Base-by-base conservation (phyloP, 1,284 basidiomycete species). In the Vanrija pseudolonga region DNA sequence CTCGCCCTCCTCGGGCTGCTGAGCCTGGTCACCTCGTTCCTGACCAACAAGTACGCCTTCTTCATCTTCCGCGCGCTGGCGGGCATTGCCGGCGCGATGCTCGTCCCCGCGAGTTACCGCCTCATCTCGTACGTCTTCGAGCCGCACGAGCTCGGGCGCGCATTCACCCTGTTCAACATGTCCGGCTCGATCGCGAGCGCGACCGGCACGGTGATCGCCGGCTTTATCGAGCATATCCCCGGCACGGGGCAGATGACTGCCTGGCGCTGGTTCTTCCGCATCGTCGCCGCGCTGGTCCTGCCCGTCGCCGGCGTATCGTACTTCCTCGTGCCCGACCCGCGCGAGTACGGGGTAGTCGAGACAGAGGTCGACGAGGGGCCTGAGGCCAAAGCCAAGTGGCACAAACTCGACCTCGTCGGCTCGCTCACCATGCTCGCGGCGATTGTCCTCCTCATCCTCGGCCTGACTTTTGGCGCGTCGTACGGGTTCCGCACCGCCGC, bases 191-290 rank as follows among this genome's bases (percentile, higher is more conserved):
- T 67, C 23, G 66, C 63, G 18, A 66, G 66, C 53, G 61, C 64
- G 22, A 43, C 55, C 3, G 68, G 62, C 22, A 60, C 64, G 18
- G 45, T 67, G 53, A 54, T 69, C 54, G 67, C 65, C 7, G 70
- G 64, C 6, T 36, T 68, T 14, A 49, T 73, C 51, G 60, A 64
- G 52, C 56, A 72, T 58, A 61, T 76, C 66, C 47, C 68, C 58
- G 50, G 65, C 58, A 42, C 53, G 12, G 61, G 76, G 40, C 60
- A 72, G 57, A 61, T 74, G 64, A 46, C 66, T 37, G 38, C 59
- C 47, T 64, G 71, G 71, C 40, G 62, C 18, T 65, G 76, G 74
- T 69, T 77, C 69, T 67, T 78, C 66, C 40, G 68, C 45, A 24
- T 76, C 62, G 23, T 76, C 57, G 53, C 76, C 18, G 39, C 39